Evolutionary conservation across 2,329 filamentous ascomycete genomes (phyloP).

Genomic region (Xylariaceae sp.): DNA sequence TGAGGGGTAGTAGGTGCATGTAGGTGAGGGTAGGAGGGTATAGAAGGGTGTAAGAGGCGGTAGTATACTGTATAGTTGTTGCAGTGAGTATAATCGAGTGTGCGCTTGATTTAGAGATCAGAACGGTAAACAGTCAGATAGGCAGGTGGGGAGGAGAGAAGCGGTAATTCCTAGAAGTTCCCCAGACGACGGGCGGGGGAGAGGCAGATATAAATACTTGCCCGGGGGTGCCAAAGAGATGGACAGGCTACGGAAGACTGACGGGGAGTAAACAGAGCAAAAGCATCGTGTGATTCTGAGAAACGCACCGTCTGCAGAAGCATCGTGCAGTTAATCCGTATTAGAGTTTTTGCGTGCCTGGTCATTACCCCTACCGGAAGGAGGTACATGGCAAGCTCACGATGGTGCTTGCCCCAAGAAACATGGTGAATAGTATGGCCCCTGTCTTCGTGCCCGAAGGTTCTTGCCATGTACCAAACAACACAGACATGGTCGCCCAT

Average conservation of each 20-base stretch:
- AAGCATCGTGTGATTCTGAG: background rate
- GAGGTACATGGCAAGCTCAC: background rate
- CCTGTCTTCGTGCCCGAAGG: no score
- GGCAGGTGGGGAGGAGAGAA: no score
- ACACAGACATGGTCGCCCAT: no score
- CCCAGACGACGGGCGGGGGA: background rate
- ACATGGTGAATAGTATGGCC: background rate
- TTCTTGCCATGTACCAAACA: no score
- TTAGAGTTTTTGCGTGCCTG: slow-evolving; percentile 17
- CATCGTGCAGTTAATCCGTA: background rate
- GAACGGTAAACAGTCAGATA: no score
- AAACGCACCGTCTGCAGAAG: no score
- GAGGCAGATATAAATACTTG: slow-evolving; percentile 6
- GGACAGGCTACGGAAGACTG: slow-evolving; percentile 1
- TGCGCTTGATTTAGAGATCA: no score
- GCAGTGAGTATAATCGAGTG: no score
- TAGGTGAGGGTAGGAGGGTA: no score
- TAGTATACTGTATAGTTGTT: no score
- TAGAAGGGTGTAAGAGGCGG: no score
- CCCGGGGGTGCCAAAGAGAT: background rate
- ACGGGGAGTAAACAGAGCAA: slow-evolving; percentile 4
- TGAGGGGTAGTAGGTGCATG: background rate
- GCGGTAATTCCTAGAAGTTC: background rate
- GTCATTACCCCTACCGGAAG: background rate
- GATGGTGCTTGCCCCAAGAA: background rate